Percentiles rank a stretch among this genome's conserved stretches.
Conservation (phyloP, 129 eudicot genomes). For the Ambrosia trifida region DNA sequence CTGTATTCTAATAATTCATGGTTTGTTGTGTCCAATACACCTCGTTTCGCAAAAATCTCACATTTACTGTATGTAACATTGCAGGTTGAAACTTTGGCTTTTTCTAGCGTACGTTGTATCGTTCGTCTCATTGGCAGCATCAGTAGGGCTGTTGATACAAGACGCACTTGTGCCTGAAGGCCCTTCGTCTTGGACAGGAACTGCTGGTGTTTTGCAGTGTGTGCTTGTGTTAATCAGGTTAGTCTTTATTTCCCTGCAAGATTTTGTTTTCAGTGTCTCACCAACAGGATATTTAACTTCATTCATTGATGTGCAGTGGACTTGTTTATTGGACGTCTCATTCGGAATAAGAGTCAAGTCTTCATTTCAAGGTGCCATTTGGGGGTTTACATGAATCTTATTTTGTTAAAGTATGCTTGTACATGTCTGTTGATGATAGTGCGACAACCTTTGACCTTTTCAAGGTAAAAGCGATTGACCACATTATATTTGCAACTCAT, state of each 20-base stretch:
- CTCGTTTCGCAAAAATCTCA: constrained; percentile 13
- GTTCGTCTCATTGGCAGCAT: constrained; percentile 93
- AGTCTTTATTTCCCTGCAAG: neutral
- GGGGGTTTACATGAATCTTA: constrained; percentile 8
- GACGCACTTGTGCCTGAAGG: constrained; percentile 78
- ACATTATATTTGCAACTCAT: constrained; percentile 3
- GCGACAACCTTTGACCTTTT: constrained; percentile 12
- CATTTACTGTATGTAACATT: constrained; percentile 11
- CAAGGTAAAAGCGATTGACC: constrained; percentile 22
- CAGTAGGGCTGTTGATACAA: constrained; percentile 90
- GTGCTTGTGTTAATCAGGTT: constrained; percentile 90
- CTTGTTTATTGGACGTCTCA: constrained; percentile 80
- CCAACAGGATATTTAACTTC: neutral
- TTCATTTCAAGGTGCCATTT: neutral
- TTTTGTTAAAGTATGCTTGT: constrained; percentile 18
- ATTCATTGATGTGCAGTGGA: constrained; percentile 48
- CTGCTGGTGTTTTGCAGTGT: constrained; percentile 94
- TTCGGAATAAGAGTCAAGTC: constrained; percentile 40
- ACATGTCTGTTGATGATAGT: constrained; percentile 32
- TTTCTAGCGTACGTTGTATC: constrained; percentile 93
- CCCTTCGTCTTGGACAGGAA: constrained; percentile 96
- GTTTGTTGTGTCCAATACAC: neutral
- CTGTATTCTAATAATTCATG: neutral
- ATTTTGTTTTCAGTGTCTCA: neutral
- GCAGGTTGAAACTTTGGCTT: constrained; percentile 98